Base-by-base conservation (phyloP, 2,329 filamentous ascomycete genomes). In the Nannizziopsis arthrosporioides region DNA sequence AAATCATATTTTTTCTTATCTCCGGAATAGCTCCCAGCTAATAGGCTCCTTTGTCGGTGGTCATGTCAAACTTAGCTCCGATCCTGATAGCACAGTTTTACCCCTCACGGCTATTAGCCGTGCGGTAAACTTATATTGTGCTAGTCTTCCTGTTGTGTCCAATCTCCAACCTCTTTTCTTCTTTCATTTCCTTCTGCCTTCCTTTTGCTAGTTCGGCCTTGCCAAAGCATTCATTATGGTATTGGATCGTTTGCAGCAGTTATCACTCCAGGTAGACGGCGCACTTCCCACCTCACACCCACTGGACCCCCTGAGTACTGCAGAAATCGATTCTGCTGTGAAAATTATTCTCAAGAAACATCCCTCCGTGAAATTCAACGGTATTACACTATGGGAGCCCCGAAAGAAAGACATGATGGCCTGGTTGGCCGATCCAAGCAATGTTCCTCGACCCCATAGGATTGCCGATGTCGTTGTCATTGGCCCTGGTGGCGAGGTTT, bases 401-500 rank as follows among this genome's bases (percentile, higher is more conserved):
- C 82, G 82, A 54, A 94, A 94, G 73, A 79, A 75, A 40, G 80
- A 87, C 57, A 88, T 94, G 85, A 73, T 81, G 62, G 77, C 75
- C 51, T 94, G 86, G 86, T 68, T 94, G 10, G 79, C 75, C 42
- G 73, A 80, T 50, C 79, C 84, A 0, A 68, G 77, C 15, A 73
- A 71, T 8, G 68, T 72, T 0, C 73, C 80, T 1, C 73, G 78
- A 39, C 88, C 88, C 9, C 66, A 73, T 31, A 78, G 88, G 59
- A 70, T 87, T 5, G 88, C 87, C 7, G 88, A 94, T 64, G 75
- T 92, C 0, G 85, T 94, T 3, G 85, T 81, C 17, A 89, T 94
- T 64, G 83, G 79, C 1, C 77, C 80, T 2, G 84, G 81, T 5
- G 85, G 85, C 56, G 85, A 82, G 61, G 80, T 94, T 0, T 90